Evolutionary conservation across 352 stramenopile genomes (phyloP).

Genomic region (Pythium aphanidermatum): DNA sequence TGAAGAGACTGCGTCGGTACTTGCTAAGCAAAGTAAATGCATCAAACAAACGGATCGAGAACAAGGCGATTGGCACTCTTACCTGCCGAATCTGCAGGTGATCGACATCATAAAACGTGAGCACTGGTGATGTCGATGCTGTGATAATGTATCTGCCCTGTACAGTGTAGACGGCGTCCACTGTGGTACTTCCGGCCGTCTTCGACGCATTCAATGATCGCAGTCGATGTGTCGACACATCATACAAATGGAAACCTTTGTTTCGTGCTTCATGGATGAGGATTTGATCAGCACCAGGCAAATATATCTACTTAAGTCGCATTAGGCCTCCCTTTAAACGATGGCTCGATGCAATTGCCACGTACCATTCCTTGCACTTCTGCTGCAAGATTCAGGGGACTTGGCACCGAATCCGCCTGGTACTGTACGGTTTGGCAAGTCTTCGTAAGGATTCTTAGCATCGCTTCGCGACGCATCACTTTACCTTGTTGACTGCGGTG

Average conservation of each 20-base stretch:
- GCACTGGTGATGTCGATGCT: slow-evolving; percentile 38
- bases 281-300: slow-evolving; percentile 21
- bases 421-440: slow-evolving; percentile 15
- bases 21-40: slow-evolving; percentile 24
- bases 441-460: no score
- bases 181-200: slow-evolving; percentile 11
- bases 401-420: slow-evolving; percentile 18
- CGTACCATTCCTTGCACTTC: slow-evolving; percentile 43
- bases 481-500: slow-evolving; percentile 18
- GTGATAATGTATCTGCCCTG: slow-evolving; percentile 41
- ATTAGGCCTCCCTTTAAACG: background rate
- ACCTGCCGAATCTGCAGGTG: slow-evolving; percentile 42
- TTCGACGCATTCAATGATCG: background rate
- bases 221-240: slow-evolving; percentile 19
- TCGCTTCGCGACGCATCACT: no score
- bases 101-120: slow-evolving; percentile 49
- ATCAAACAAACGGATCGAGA: background rate
- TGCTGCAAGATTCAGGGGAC: slow-evolving; percentile 28
- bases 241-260: slow-evolving; percentile 33
- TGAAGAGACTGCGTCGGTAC: slow-evolving; percentile 36
- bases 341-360: no score
- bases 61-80: background rate
- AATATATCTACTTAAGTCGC: slow-evolving; percentile 23
- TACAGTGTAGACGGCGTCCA: slow-evolving; percentile 39
- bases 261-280: slow-evolving; percentile 28